These are phyloP conservation scores for Penicillium cinerascens DNA, from an alignment of 495 filamentous ascomycete genomes.

Conservation along the genomic window DNA sequence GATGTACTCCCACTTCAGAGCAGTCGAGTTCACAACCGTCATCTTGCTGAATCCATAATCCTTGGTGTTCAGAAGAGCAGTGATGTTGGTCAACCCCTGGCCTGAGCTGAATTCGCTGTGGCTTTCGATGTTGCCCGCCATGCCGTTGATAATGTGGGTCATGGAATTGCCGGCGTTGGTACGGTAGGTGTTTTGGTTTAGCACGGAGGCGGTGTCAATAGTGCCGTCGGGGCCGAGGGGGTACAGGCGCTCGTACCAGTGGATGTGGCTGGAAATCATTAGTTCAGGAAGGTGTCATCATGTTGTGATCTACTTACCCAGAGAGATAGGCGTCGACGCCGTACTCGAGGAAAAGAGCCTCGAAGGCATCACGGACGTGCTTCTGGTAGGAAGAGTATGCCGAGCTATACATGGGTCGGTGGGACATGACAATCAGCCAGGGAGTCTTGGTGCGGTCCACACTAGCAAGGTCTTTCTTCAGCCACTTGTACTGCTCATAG, in stretches of 20 bases:
- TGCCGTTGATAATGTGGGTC: conserved; percentile 50
- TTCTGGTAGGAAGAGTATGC: conserved; percentile 38
- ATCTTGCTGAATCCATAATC: conserved; percentile 51
- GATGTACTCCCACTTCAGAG: conserved; percentile 45
- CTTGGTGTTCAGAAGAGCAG: conserved; percentile 42
- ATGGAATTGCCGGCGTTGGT: conserved; percentile 38
- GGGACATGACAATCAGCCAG: conserved; percentile 55
- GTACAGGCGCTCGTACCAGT: conserved; percentile 50
- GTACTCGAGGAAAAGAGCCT: conserved; percentile 52
- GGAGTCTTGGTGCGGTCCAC: conserved; percentile 49
- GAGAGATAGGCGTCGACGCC: conserved; percentile 56
- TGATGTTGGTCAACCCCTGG: conserved; percentile 37
- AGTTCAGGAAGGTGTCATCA: background rate
- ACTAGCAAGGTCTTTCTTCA: conserved; percentile 43
- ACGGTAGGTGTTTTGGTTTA: conserved; percentile 43
- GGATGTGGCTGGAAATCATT: conserved; percentile 43
- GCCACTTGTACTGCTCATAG: conserved; percentile 49
- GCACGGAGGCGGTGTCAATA: conserved; percentile 34
- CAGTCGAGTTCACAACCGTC: conserved; percentile 39
- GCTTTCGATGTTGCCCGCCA: conserved; percentile 45
- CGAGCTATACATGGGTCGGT: conserved; percentile 55
- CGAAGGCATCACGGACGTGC: conserved; percentile 48
- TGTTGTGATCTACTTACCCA: conserved; percentile 20
- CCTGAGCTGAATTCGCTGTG: conserved; percentile 34
- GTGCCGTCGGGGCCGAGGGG: conserved; percentile 35